Evolutionary conservation across 2,329 filamentous ascomycete species (phyloP), one percentile per base, ranked within the genome.

Genomic region (Davidsoniella australis): DNA sequence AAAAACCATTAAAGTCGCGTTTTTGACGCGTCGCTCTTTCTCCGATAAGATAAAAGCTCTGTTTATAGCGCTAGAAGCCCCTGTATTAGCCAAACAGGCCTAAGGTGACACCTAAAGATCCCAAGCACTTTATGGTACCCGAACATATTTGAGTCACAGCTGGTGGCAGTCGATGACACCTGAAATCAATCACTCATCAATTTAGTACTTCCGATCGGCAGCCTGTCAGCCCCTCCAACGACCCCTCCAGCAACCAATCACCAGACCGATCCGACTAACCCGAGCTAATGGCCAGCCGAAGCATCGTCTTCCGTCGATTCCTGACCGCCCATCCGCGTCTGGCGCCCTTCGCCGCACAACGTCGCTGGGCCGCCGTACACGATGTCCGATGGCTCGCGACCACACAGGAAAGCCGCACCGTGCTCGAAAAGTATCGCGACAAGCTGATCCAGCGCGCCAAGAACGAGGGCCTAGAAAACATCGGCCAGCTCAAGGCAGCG

Each of bases 321-420:
- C 46, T 51, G 38, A 29, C 38, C 18, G 41, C 53, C 14, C 41
- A 50, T 29, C 48, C 52, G 37, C 54, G 52, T 6, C 42, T 54
- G 8, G 23, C 49, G 18, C 33, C 41, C 12, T 39, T 51, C 9
- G 14, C 52, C 29, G 36, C 29, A 56, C 89, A 95, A 64, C 77
- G 81, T 50, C 78, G 88, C 62, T 93, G 85, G 82, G 89, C 89
- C 2, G 85, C 85, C 59, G 87, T 95, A 26, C 85, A 93, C 64
- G 85, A 95, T 64, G 80, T 94, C 44, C 85, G 88, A 55, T 94
- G 89, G 70, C 75, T 94, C 42, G 82, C 82, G 54, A 91, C 86
- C 14, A 84, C 87, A 54, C 76, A 76, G 51, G 69, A 76, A 51
- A 72, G 80, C 43, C 73, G 76, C 51, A 72, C 73, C 57, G 69